A percentile compares a stretch with the other conserved stretches of the same genome.
Conservation (phyloP, 768 basidiomycete genomes). For the Cyclocybe cylindracea region DNA sequence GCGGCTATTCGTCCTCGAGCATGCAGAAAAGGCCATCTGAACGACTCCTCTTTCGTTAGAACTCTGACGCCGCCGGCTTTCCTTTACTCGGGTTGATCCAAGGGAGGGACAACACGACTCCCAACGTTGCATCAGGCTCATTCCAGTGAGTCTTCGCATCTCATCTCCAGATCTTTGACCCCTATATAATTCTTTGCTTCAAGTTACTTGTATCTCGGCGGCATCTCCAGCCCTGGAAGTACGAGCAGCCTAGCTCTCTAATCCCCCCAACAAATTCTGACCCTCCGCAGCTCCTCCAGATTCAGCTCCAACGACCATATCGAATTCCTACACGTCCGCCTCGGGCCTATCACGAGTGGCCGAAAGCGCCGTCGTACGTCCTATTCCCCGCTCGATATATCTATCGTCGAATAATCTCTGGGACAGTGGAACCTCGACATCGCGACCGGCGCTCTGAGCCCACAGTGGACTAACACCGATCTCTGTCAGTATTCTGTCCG, state of each 20-base stretch:
- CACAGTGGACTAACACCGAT: conserved; percentile 23
- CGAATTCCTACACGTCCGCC: conserved; percentile 1
- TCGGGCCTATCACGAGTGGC: not conserved
- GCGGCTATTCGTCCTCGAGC: no score
- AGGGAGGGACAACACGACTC: conserved; percentile 15
- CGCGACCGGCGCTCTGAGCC: conserved; percentile 4
- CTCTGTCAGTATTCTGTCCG: conserved; percentile 12
- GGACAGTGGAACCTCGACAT: conserved; percentile 20
- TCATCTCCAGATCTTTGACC: no score
- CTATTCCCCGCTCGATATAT: not conserved
- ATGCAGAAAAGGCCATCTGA: no score
- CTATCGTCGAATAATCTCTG: not conserved
- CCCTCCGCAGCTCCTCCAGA: not conserved
- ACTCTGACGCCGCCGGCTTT: conserved; percentile 7
- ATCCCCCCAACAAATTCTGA: not conserved
- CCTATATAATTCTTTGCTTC: not conserved
- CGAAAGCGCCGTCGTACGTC: conserved; percentile 5
- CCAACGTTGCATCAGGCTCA: conserved; percentile 15
- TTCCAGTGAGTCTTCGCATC: no score
- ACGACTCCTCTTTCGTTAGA: conserved; percentile 2
- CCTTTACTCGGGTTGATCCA: conserved; percentile 21
- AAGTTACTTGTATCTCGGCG: conserved; percentile 14
- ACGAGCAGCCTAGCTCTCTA: not conserved
- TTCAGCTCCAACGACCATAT: not conserved
- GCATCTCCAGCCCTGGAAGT: conserved; percentile 12